Percentiles rank a stretch among this genome's conserved stretches.
phyloP scores from a whole-genome alignment of 75 land plant genomes.

The Picea glauca region DNA sequence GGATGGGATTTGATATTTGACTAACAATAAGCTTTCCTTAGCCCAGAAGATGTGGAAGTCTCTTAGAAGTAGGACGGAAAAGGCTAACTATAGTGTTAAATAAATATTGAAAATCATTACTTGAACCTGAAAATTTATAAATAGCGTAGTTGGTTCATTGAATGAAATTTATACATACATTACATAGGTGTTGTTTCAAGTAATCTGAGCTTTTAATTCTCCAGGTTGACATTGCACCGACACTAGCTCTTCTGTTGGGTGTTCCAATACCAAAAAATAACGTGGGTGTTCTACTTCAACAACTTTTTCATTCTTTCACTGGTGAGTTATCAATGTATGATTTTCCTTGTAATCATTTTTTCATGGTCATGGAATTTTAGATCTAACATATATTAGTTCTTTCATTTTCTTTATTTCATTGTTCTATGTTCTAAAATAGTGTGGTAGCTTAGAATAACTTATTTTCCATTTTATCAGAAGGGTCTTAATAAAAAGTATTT shows the following conservation, averaged over 20 bases:
- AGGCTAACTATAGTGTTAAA: too few relatives aligned
- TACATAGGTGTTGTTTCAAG: neutral
- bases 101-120: too few relatives aligned
- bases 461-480: neutral
- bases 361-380: neutral
- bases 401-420: neutral
- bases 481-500: neutral
- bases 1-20: too few relatives aligned
- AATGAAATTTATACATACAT: neutral
- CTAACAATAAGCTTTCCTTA: too few relatives aligned
- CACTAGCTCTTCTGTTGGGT: constrained; percentile 83
- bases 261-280: constrained; percentile 91
- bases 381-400: neutral
- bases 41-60: too few relatives aligned
- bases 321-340: constrained; percentile 14
- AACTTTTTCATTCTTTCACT: constrained; percentile 21
- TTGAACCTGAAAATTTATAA: too few relatives aligned
- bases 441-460: neutral
- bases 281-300: constrained; percentile 69
- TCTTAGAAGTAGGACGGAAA: too few relatives aligned
- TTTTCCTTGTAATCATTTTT: neutral
- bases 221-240: constrained; percentile 89
- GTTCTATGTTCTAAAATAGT: neutral
- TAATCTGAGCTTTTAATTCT: neutral
- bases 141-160: too few relatives aligned